These are phyloP conservation scores for Fusarium succisae DNA, from an alignment of 2,329 filamentous ascomycete species.

Conservation along the genomic window DNA sequence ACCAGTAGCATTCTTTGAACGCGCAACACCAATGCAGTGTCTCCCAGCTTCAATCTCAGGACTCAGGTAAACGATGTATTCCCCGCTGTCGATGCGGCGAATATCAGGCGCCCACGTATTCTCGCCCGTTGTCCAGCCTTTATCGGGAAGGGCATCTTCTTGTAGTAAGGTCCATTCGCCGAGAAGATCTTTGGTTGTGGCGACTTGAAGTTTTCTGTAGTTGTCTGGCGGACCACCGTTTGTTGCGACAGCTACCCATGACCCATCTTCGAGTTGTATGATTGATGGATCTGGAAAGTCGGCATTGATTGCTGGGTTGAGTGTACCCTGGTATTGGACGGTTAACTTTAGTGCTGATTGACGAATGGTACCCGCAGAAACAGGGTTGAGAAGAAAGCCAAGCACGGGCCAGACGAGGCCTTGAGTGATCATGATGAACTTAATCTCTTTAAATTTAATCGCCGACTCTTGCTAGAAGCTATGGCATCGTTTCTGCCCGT, in stretches of 20 bases:
- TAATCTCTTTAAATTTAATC: neutral
- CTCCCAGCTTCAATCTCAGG: neutral
- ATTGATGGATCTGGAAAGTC: constrained; percentile 21
- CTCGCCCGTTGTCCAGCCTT: constrained; percentile 14
- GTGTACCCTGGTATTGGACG: neutral
- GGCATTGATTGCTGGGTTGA: neutral
- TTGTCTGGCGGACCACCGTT: neutral
- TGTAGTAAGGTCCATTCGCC: neutral
- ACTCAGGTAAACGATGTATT: constrained; percentile 7
- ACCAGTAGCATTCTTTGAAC: neutral
- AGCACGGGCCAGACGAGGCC: neutral
- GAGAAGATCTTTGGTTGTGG: neutral
- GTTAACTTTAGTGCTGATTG: constrained; percentile 1
- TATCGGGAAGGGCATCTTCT: constrained; percentile 7
- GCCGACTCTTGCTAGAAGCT: accelerated
- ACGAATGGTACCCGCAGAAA: neutral
- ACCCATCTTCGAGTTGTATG: constrained; percentile 1
- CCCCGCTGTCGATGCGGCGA: neutral
- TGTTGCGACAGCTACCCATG: constrained; percentile 18
- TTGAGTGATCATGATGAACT: neutral
- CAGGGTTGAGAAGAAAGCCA: neutral
- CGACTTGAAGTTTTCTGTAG: constrained; percentile 3
- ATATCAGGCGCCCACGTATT: constrained; percentile 12
- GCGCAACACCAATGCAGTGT: constrained; percentile 13
- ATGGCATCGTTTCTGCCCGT: accelerated